Evolutionary conservation across 495 filamentous ascomycete species (phyloP), one percentile per base, ranked within the genome.

Genomic region (Cudoniella acicularis): DNA sequence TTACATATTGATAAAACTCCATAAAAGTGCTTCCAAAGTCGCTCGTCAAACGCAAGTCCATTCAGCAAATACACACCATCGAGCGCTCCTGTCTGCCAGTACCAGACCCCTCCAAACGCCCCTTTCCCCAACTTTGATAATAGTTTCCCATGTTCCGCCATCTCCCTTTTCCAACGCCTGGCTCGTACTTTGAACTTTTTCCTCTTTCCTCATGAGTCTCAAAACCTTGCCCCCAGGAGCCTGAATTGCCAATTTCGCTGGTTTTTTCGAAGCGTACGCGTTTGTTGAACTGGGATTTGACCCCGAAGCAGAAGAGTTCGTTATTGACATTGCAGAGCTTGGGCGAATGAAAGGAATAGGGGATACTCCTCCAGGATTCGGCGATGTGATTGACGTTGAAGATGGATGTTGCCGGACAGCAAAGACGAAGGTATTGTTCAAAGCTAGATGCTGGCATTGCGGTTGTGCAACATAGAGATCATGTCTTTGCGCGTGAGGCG

Each of bases 41-140:
- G 6, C 10, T 10, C 9, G 6, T 67, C 49, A 67, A 46, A 75
- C 67, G 62, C 80, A 83, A 60, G 90, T 84, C 94, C 94, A 99
- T 76, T 99, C 94, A 24, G 88, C 93, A 77, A 96, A 99, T 21
- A 99, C 94, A 73, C 95, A 98, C 94, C 94, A 99, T 60, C 94
- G 79, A 9, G 93, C 95, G 60, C 89, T 97, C 54, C 94, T 82
- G 77, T 99, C 94, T 11, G 94, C 94, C 18, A 99, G 79, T 60
- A 99, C 94, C 53, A 99, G 73, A 0, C 91, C 95, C 59, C 94
- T 83, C 94, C 94, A 98, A 23, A 87, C 81, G 0, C 94, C 94
- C 24, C 86, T 79, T 69, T 98, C 94, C 0, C 90, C 90, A 71
- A 93, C 91, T 77, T 98, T 98, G 71, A 91, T 96, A 46, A 98